Conservation (phyloP, 371 early-diverging fungal genomes). For the Conidiobolus incongruus region DNA sequence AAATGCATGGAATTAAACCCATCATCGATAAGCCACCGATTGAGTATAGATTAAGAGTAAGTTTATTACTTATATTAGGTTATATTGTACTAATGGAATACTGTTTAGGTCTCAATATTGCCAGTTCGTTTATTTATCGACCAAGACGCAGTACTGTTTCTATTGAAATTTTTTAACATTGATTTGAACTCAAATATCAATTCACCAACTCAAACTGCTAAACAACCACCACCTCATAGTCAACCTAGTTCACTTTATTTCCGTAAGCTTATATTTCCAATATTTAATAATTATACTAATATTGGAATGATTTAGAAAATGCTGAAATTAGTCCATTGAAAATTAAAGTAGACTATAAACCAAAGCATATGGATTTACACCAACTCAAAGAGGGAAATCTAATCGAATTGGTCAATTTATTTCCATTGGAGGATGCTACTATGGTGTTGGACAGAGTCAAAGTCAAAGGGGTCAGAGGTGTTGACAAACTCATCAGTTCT, state of each 20-base stretch:
- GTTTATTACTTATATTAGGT: too few relatives aligned
- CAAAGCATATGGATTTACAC: constrained; percentile 65
- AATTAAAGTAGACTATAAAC: constrained; percentile 88
- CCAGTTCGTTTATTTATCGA: constrained; percentile 79
- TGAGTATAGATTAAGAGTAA: constrained; percentile 34
- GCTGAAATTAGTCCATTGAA: constrained; percentile 47
- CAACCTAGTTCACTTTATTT: constrained; percentile 20
- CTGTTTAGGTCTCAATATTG: constrained; percentile 21
- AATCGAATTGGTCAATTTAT: constrained; percentile 76
- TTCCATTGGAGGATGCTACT: constrained; percentile 77
- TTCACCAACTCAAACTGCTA: background rate
- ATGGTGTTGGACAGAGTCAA: constrained; percentile 52
- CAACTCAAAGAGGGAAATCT: constrained; percentile 49
- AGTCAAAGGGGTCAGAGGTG: constrained; percentile 48
- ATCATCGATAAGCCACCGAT: constrained; percentile 19
- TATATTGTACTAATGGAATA: background rate
- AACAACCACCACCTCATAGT: background rate
- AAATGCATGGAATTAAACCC: constrained; percentile 35
- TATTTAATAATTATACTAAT: constrained; percentile 2
- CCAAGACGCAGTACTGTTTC: constrained; percentile 76
- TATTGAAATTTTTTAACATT: constrained; percentile 47
- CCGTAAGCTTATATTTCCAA: constrained; percentile 20
- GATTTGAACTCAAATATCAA: too few relatives aligned
- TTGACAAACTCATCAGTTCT: constrained; percentile 25
- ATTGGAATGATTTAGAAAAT: too few relatives aligned